These are phyloP conservation scores for Russula emetica DNA, from an alignment of 768 basidiomycete species.

Conservation along the genomic window DNA sequence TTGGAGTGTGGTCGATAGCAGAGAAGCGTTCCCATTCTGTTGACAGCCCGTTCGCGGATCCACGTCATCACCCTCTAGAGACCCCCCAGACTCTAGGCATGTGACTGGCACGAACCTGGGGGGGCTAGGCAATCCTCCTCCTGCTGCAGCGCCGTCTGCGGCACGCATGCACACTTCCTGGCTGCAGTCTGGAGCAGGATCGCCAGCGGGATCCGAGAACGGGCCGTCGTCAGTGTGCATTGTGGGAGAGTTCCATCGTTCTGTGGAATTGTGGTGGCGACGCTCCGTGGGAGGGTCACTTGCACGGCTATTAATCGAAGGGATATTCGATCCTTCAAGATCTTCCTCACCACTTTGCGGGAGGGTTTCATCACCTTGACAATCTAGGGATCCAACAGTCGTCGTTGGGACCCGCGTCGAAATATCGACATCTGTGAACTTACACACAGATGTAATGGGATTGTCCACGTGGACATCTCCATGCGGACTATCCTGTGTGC, in stretches of 20 bases:
- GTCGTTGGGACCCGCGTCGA: neutral
- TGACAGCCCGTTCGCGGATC: neutral
- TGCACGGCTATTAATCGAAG: neutral
- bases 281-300: neutral
- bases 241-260: neutral
- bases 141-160: slow-evolving; percentile 17
- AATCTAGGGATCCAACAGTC: neutral
- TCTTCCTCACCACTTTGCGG: neutral
- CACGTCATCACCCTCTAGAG: neutral
- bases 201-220: neutral
- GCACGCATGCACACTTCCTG: slow-evolving; percentile 20
- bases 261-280: neutral
- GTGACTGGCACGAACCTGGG: neutral
- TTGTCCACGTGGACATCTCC: neutral
- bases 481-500: neutral
- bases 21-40: neutral
- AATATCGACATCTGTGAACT: neutral
- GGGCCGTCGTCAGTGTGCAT: neutral
- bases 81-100: neutral
- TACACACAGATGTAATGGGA: neutral
- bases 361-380: neutral
- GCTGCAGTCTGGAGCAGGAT: slow-evolving; percentile 17
- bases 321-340: neutral
- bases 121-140: slow-evolving; percentile 10
- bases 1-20: neutral